Evolutionary conservation across 805 yeast species (phyloP), one percentile per base, ranked within the genome.

Genomic region (Scheffersomyces stipitis): DNA sequence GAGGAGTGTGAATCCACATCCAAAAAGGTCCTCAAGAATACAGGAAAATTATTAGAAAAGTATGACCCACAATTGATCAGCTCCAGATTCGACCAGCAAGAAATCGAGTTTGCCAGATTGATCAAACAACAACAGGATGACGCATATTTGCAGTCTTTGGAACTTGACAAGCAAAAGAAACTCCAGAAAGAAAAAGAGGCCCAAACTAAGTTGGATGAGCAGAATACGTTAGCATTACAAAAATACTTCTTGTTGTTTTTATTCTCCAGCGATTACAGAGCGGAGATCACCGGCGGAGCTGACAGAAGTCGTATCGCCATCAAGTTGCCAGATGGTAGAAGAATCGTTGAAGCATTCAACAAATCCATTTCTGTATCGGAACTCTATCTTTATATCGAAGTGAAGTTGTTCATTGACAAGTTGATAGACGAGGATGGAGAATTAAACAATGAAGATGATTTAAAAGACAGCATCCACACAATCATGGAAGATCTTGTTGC

Each of bases 161-260:
- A 71, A 24, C 68, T 64, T 31, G 93, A 86, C 58, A 70, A 65
- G 45, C 46, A 69, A 28, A 80, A 81, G 49, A 75, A 75, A 50
- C 59, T 68, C 27, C 65, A 73, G 41, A 75, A 70, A 44, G 59
- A 58, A 50, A 45, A 37, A 28, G 48, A 48, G 31, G 28, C 36
- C 10, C 27, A 31, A 22, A 39, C 34, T 30, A 26, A 26, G n/a
- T 22, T 28, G 35, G 59, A 49, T 20, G 48, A 46, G 36, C 37
- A 46, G 29, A 44, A 15, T 10, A 20, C 24, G 10, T 7, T 7
- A 7, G 41, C 41, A 15, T 17, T 30, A 15, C 41, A 45, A 17
- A 22, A 29, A 24, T 37, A 41, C 14, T 29, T 38, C 28, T 30
- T 42, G 18, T 16, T 37, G 13, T 20, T 13, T 10, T 20, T 20